Evolutionary conservation across 2,329 filamentous ascomycete species (phyloP).

Genomic region (Beauveria australis): DNA sequence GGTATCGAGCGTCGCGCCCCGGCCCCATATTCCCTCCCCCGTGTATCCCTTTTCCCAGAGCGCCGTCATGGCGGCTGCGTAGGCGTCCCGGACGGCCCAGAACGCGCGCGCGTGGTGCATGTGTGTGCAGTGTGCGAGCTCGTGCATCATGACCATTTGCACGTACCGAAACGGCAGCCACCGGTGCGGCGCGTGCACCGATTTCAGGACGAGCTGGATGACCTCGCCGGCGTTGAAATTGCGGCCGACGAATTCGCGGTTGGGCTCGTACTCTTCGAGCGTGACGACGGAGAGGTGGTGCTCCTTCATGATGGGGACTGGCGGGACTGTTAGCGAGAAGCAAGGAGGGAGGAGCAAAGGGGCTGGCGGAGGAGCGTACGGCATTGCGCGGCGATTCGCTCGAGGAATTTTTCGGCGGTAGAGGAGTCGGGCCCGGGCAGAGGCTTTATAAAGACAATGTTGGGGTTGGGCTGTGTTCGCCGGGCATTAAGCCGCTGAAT

Average conservation of each 20-base stretch:
- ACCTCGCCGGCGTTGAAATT: constrained; percentile 89
- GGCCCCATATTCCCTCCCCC: constrained; percentile 78
- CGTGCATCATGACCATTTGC: constrained; percentile 94
- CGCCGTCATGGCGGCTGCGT: constrained; percentile 59
- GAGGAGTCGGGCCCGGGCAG: constrained; percentile 56
- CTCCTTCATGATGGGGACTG: constrained; percentile 61
- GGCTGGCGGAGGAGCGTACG: constrained; percentile 30
- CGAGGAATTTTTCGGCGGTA: constrained; percentile 61
- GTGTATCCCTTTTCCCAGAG: constrained; percentile 66
- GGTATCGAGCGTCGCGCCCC: constrained; percentile 54
- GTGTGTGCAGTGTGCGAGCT: constrained; percentile 79
- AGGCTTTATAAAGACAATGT: constrained; percentile 80
- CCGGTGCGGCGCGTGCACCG: constrained; percentile 44
- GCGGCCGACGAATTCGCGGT: constrained; percentile 74
- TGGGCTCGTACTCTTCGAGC: constrained; percentile 75
- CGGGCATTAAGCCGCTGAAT: constrained; percentile 73
- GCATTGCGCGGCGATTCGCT: constrained; percentile 74
- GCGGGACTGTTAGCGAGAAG: neutral
- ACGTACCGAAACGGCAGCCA: constrained; percentile 82
- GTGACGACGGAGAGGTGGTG: constrained; percentile 57
- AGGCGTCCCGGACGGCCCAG: constrained; percentile 70
- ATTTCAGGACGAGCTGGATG: constrained; percentile 73
- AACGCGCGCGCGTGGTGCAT: constrained; percentile 84
- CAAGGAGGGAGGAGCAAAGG: neutral
- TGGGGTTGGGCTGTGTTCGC: constrained; percentile 64